Conservation (phyloP, 2,329 filamentous ascomycete species). For the Sarocladiaceae sp. region DNA sequence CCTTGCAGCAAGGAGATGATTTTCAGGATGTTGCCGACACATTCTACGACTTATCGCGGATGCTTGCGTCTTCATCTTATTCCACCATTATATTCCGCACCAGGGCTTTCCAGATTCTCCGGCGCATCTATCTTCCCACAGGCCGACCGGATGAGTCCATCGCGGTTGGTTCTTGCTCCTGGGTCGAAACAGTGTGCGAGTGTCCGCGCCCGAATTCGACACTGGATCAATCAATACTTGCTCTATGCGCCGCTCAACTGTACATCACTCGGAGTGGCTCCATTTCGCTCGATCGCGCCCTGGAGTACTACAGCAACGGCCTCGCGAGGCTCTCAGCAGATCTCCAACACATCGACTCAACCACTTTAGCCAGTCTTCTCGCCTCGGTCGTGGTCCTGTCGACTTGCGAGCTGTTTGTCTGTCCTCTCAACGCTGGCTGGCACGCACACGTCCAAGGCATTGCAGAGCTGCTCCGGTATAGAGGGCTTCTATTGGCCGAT, state of each 20-base stretch:
- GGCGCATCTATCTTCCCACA: slow-evolving; percentile 2
- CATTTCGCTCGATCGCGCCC: slow-evolving; percentile 4
- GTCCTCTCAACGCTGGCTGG: slow-evolving; percentile 6
- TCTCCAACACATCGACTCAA: not conserved
- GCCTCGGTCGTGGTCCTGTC: slow-evolving; percentile 5
- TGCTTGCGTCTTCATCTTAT: not conserved
- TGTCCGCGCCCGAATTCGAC: not conserved
- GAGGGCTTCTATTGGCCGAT: not conserved
- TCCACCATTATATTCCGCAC: not conserved
- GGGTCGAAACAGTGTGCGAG: slow-evolving; percentile 4
- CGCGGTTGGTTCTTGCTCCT: not conserved
- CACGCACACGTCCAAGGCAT: slow-evolving; percentile 10
- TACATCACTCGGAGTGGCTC: slow-evolving; percentile 4
- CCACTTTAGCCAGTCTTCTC: not conserved
- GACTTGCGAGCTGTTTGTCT: slow-evolving; percentile 10
- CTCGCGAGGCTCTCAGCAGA: not conserved
- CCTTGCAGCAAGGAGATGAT: too few relatives aligned
- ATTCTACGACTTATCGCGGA: not conserved
- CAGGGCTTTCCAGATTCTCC: not conserved
- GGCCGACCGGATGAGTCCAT: not conserved
- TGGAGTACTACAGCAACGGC: slow-evolving; percentile 4
- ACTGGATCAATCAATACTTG: slow-evolving; percentile 7
- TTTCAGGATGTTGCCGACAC: slow-evolving; percentile 3
- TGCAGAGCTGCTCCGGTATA: slow-evolving; percentile 9
- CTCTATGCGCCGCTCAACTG: slow-evolving; percentile 8